These are phyloP conservation scores for Gonapodya sp. DNA, from an alignment of 192 early-diverging fungal species.

Conservation along the genomic window DNA sequence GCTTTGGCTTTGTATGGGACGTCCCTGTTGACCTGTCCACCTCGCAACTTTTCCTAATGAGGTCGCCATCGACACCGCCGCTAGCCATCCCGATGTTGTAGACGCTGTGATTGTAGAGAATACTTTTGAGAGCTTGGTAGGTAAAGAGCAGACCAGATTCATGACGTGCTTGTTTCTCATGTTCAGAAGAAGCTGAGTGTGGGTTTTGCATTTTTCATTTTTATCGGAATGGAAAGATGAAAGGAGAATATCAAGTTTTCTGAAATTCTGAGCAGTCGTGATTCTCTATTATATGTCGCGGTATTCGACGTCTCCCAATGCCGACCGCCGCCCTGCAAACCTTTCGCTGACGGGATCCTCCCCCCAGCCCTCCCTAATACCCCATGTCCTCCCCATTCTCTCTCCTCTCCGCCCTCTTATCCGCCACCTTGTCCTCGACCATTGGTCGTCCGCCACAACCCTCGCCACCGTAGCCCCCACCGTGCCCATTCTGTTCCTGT, in stretches of 20 bases:
- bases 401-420: slow-evolving; percentile 33
- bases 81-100: not conserved
- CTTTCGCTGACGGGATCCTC: not conserved
- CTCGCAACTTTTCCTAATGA: not conserved
- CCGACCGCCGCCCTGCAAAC: not conserved
- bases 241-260: no score
- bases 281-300: no score
- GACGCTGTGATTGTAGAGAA: slow-evolving; percentile 13
- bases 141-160: no score
- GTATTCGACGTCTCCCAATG: no score
- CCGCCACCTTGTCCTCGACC: slow-evolving; percentile 71
- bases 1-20: no score
- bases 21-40: no score
- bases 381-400: slow-evolving; percentile 69
- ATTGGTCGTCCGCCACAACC: slow-evolving; percentile 71
- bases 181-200: no score
- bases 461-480: slow-evolving; percentile 46
- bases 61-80: slow-evolving; percentile 2
- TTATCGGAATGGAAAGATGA: no score
- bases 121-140: slow-evolving; percentile 12
- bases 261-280: no score
- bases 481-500: slow-evolving; percentile 72
- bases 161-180: no score
- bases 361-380: slow-evolving; percentile 72
- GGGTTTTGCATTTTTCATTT: no score